These are phyloP conservation scores for Paracoccidioides lutzii DNA, from an alignment of 2,329 filamentous ascomycete species.

Conservation along the genomic window DNA sequence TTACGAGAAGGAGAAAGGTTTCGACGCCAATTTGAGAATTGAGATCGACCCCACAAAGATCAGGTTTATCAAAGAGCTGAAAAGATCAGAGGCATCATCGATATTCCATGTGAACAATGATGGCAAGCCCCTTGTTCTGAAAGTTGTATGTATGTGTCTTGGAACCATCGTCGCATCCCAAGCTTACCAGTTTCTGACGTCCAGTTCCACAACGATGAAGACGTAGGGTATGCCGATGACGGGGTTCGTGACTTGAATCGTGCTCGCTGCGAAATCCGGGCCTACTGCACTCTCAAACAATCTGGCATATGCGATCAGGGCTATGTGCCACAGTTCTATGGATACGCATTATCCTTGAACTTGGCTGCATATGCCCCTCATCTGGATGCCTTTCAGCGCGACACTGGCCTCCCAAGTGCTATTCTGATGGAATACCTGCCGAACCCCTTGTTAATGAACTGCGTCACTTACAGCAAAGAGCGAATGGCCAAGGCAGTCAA, in stretches of 20 bases:
- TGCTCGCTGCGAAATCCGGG: slow-evolving; percentile 9
- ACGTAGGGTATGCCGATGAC: slow-evolving; percentile 10
- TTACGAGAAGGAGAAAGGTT: slow-evolving; percentile 9
- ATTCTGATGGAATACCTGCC: slow-evolving; percentile 12
- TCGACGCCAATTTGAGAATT: slow-evolving; percentile 8
- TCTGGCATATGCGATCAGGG: slow-evolving; percentile 8
- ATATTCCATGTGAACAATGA: slow-evolving; percentile 10
- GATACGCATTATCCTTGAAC: slow-evolving; percentile 6
- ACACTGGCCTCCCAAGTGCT: slow-evolving; percentile 4
- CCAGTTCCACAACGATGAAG: slow-evolving; percentile 11
- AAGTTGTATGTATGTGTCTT: slow-evolving; percentile 8
- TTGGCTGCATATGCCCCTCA: slow-evolving; percentile 3
- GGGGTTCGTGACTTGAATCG: slow-evolving; percentile 11
- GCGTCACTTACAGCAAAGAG: slow-evolving; percentile 8
- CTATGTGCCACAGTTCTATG: slow-evolving; percentile 10
- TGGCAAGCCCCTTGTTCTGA: slow-evolving; percentile 9
- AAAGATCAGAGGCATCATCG: slow-evolving; percentile 8
- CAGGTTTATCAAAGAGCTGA: slow-evolving; percentile 7
- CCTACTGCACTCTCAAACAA: slow-evolving; percentile 10
- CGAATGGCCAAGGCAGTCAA: slow-evolving; percentile 8
- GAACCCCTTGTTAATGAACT: slow-evolving; percentile 8
- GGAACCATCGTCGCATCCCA: not conserved
- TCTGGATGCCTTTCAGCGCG: slow-evolving; percentile 7
- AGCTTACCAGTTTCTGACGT: not conserved
- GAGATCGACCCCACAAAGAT: slow-evolving; percentile 8